Evolutionary conservation across 176 grass and related monocot species (phyloP).

Genomic region (Leersia perrieri): DNA sequence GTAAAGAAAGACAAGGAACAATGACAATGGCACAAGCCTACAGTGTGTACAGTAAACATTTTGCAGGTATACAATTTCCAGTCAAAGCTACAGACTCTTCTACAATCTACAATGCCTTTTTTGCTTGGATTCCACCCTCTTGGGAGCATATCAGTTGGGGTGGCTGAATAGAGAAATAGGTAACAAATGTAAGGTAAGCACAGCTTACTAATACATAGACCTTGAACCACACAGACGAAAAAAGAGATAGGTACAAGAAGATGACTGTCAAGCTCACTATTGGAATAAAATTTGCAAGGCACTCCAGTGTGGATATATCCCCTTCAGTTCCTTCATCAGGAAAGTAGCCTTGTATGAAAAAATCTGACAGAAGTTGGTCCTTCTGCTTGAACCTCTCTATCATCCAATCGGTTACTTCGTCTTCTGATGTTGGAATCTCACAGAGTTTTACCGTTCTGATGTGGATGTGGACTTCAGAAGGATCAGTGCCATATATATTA

Average conservation of each 20-base stretch:
- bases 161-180: slow-evolving; percentile 59
- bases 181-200: slow-evolving; percentile 62
- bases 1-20: background rate
- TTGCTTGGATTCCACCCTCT: slow-evolving; percentile 22
- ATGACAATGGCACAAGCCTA: background rate
- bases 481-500: slow-evolving; percentile 73
- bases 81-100: background rate
- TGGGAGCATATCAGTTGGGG: slow-evolving; percentile 44
- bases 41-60: slow-evolving; percentile 11
- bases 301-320: slow-evolving; percentile 60
- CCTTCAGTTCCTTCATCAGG: slow-evolving; percentile 72
- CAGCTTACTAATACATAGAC: slow-evolving; percentile 69
- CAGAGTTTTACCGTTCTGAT: slow-evolving; percentile 46
- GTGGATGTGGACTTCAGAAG: slow-evolving; percentile 92
- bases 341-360: slow-evolving; percentile 54
- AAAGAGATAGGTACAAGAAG: slow-evolving; percentile 60
- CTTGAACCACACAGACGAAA: slow-evolving; percentile 73
- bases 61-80: slow-evolving; percentile 19
- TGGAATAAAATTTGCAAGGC: slow-evolving; percentile 48
- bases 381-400: slow-evolving; percentile 77
- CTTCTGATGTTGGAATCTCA: slow-evolving; percentile 63
- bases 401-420: slow-evolving; percentile 65
- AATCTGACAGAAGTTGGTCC: slow-evolving; percentile 74
- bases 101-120: slow-evolving; percentile 52
- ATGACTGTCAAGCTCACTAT: slow-evolving; percentile 44